Evolutionary conservation across 495 filamentous ascomycete species (phyloP).

Genomic region (Xylaria acuta): DNA sequence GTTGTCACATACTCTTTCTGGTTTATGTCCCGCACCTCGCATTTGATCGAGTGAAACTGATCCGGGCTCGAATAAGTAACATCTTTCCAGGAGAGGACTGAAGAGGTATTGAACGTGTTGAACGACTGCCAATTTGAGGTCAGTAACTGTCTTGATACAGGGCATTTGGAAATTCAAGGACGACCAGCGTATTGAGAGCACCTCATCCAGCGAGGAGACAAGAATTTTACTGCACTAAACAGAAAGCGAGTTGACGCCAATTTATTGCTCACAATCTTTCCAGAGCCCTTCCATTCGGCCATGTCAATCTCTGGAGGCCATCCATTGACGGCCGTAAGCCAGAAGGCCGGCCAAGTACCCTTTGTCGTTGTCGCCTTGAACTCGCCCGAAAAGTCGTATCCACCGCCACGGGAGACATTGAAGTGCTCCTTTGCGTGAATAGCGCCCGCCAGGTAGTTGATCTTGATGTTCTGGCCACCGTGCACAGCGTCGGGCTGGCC

Average conservation of each 20-base stretch:
- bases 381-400: slow-evolving; percentile 58
- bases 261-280: slow-evolving; percentile 49
- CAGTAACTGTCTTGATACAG: not conserved
- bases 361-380: slow-evolving; percentile 58
- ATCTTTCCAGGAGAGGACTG: slow-evolving; percentile 52
- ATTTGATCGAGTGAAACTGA: slow-evolving; percentile 57
- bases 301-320: slow-evolving; percentile 72
- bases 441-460: slow-evolving; percentile 61
- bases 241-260: not conserved
- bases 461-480: slow-evolving; percentile 56
- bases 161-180: not conserved
- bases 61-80: slow-evolving; percentile 55
- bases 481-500: slow-evolving; percentile 50
- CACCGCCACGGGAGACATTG: slow-evolving; percentile 53
- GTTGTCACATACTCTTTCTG: slow-evolving; percentile 48
- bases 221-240: not conserved
- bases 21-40: slow-evolving; percentile 59
- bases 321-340: slow-evolving; percentile 64
- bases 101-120: slow-evolving; percentile 66
- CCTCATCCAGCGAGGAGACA: too few species aligned
- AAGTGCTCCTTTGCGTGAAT: slow-evolving; percentile 56
- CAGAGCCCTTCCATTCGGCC: slow-evolving; percentile 68
- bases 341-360: slow-evolving; percentile 68
- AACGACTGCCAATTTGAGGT: slow-evolving; percentile 44
- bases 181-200: not conserved